These are phyloP conservation scores for Fusarium transvaalense DNA, from an alignment of 2,329 filamentous ascomycete species.

Conservation along the genomic window DNA sequence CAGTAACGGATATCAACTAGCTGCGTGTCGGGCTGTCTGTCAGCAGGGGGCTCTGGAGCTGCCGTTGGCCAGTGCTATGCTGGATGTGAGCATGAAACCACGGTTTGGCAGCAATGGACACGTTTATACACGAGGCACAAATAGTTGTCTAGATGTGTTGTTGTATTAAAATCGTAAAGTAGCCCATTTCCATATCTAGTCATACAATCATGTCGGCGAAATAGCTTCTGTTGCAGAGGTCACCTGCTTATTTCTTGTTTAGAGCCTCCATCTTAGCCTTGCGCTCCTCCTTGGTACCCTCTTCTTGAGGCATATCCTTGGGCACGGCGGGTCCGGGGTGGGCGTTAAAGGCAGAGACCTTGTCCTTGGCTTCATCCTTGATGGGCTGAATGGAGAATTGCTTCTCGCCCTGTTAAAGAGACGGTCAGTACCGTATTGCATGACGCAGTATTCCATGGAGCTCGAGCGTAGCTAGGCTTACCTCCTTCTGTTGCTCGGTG, in stretches of 20 bases:
- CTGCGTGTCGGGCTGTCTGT: constrained; percentile 22
- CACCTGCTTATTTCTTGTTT: constrained; percentile 64
- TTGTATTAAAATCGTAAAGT: constrained; percentile 28
- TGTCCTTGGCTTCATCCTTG: constrained; percentile 58
- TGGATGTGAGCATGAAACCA: constrained; percentile 34
- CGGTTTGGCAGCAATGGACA: background rate
- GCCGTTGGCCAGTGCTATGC: constrained; percentile 29
- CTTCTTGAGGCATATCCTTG: constrained; percentile 65
- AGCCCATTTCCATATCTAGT: constrained; percentile 30
- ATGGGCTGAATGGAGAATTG: constrained; percentile 61
- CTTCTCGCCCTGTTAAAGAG: constrained; percentile 55
- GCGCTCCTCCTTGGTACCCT: constrained; percentile 77
- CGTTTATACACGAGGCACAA: constrained; percentile 3
- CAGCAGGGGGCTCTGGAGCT: constrained; percentile 31
- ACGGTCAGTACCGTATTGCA: constrained; percentile 18
- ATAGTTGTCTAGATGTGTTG: constrained; percentile 18
- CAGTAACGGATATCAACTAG: background rate
- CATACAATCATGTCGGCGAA: constrained; percentile 38
- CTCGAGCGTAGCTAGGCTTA: constrained; percentile 10
- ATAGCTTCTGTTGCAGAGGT: constrained; percentile 4
- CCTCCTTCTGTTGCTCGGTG: constrained; percentile 52
- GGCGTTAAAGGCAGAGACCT: constrained; percentile 66
- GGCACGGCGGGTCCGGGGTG: constrained; percentile 70
- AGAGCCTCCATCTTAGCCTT: constrained; percentile 73
- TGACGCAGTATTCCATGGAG: background rate